phyloP scores from a whole-genome alignment of 106 monocot species.

The Hemerocallis citrina region DNA sequence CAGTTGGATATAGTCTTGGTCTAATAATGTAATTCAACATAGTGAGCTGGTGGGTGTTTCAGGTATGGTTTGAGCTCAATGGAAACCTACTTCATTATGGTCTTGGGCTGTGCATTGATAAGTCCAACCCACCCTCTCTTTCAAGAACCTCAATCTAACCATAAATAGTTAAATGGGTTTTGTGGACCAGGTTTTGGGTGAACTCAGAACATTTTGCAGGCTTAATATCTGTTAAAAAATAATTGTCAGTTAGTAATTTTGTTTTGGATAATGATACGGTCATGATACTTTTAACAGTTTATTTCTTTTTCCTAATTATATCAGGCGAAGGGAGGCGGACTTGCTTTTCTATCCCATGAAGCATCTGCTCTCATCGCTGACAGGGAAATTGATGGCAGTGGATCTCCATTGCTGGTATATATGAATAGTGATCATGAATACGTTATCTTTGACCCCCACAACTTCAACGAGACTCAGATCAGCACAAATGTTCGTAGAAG shows the following conservation, averaged over 20 bases:
- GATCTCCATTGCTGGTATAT: conserved; percentile 36
- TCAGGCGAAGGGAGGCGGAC: conserved; percentile 70
- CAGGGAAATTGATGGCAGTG: conserved; percentile 13
- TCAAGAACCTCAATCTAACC: background rate
- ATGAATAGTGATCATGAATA: conserved; percentile 72
- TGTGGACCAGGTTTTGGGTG: background rate
- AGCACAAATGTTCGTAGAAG: conserved; percentile 11
- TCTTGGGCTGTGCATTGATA: background rate
- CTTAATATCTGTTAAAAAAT: too few species aligned
- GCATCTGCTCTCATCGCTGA: background rate
- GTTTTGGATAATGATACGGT: background rate
- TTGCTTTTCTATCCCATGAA: conserved; percentile 50
- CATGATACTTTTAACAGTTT: background rate
- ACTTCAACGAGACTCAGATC: conserved; percentile 15
- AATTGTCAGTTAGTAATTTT: background rate
- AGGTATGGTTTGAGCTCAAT: too few species aligned
- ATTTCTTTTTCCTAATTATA: conserved; percentile 4
- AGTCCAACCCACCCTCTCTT: background rate
- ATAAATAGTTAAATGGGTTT: too few species aligned
- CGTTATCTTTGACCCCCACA: conserved; percentile 72
- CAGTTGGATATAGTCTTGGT: too few species aligned
- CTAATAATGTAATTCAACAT: too few species aligned
- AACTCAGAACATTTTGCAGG: background rate
- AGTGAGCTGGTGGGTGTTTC: too few species aligned
- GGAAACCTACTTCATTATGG: background rate